Percentiles rank a stretch among this genome's conserved stretches.
Evolutionary conservation across 1,284 basidiomycete species (phyloP).

Genomic region (Malassezia globosa): DNA sequence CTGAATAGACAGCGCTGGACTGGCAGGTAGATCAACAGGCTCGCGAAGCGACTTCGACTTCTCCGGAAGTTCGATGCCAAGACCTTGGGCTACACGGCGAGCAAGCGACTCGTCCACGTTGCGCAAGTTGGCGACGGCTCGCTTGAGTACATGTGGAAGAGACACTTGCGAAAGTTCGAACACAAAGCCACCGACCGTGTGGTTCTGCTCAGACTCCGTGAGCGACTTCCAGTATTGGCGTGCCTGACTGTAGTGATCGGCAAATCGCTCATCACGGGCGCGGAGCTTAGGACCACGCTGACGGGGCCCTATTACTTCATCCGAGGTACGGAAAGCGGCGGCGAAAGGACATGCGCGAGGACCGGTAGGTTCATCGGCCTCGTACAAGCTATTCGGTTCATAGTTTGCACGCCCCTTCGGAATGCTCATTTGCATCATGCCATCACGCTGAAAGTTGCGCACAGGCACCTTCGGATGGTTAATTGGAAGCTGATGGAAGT

Average conservation of each 20-base stretch:
- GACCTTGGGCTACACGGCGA: neutral
- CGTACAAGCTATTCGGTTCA: conserved; percentile 12
- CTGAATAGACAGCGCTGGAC: conserved; percentile 5
- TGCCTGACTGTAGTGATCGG: conserved; percentile 12
- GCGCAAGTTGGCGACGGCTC: conserved; percentile 10
- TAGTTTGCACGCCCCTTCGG: conserved; percentile 16
- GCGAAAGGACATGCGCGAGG: conserved; percentile 8
- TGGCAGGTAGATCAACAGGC: conserved; percentile 2
- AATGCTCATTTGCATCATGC: conserved; percentile 29
- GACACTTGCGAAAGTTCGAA: conserved; percentile 11
- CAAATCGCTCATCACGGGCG: conserved; percentile 11
- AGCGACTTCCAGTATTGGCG: conserved; percentile 9
- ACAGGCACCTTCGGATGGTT: conserved; percentile 62
- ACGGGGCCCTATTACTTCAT: conserved; percentile 4
- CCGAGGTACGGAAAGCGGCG: neutral
- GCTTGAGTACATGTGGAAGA: conserved; percentile 3
- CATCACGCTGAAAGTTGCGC: conserved; percentile 66
- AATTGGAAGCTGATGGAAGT: conserved; percentile 80
- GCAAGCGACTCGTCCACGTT: conserved; percentile 11
- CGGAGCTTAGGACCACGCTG: conserved; percentile 11
- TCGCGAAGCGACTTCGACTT: neutral
- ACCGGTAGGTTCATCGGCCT: conserved; percentile 5
- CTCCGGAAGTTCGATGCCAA: conserved; percentile 11
- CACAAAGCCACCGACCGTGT: conserved; percentile 3
- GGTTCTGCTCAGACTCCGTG: conserved; percentile 5